Evolutionary conservation across 768 basidiomycete species (phyloP).

Genomic region (Xerocomus potaroensis): DNA sequence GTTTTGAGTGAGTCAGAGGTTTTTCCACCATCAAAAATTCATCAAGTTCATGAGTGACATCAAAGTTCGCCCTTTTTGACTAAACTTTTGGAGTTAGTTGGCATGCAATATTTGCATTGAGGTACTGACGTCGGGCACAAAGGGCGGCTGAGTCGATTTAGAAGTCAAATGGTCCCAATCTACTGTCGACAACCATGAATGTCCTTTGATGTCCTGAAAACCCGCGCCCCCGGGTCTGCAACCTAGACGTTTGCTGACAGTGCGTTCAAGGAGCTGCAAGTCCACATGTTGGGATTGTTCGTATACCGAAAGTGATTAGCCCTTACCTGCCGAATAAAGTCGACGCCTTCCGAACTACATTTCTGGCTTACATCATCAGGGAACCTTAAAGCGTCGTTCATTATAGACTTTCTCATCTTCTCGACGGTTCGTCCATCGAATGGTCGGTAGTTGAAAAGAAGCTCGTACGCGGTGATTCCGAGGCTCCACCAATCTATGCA

Average conservation of each 20-base stretch:
- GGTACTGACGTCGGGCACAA: conserved; percentile 84
- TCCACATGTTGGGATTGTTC: conserved; percentile 8
- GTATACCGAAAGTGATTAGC: neutral
- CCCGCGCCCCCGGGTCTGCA: conserved; percentile 69
- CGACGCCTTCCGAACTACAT: conserved; percentile 63
- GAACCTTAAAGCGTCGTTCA: conserved; percentile 73
- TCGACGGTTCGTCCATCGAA: conserved; percentile 90
- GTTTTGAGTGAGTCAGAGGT: conserved; percentile 90
- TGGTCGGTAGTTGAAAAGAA: conserved; percentile 78
- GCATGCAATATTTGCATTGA: neutral
- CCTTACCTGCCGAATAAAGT: conserved; percentile 65
- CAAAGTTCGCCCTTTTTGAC: conserved; percentile 98
- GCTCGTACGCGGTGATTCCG: conserved; percentile 85
- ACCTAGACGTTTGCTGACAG: conserved; percentile 73
- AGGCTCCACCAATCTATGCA: conserved; percentile 96
- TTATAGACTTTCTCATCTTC: conserved; percentile 82
- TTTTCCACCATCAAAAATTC: conserved; percentile 98
- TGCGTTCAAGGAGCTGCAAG: conserved; percentile 77
- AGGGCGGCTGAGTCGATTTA: conserved; percentile 74
- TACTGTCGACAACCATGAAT: conserved; percentile 80
- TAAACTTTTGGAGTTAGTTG: conserved; percentile 30
- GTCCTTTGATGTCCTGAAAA: conserved; percentile 70
- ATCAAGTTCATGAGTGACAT: conserved; percentile 94
- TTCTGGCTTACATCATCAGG: conserved; percentile 61
- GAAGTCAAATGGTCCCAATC: conserved; percentile 77